These are phyloP conservation scores for Davidsoniella australis DNA, from an alignment of 2,329 filamentous ascomycete genomes.

Conservation along the genomic window DNA sequence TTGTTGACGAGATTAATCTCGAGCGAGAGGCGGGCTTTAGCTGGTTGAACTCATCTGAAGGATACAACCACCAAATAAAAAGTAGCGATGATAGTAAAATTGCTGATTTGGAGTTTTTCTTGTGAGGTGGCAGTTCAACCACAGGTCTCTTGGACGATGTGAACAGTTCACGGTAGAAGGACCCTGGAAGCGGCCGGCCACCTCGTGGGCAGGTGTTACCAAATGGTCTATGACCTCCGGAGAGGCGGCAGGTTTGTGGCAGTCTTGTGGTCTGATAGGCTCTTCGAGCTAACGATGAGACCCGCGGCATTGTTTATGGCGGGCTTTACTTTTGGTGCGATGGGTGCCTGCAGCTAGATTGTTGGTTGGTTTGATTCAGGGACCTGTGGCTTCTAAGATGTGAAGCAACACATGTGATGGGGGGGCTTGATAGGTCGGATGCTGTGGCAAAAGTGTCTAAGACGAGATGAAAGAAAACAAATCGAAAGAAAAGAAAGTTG, in stretches of 20 bases:
- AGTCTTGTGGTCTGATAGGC: constrained; percentile 1
- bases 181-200: constrained; percentile 2
- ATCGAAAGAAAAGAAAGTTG: too few species aligned
- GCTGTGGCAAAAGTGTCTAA: too few species aligned
- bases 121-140: background rate
- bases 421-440: too few species aligned
- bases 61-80: constrained; percentile 28
- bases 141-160: constrained; percentile 2
- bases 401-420: too few species aligned
- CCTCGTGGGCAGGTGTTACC: background rate
- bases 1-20: background rate
- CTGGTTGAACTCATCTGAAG: constrained; percentile 24
- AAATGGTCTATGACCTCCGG: background rate
- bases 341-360: too few species aligned
- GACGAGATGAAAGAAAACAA: too few species aligned
- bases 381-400: too few species aligned
- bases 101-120: constrained; percentile 1
- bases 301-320: constrained; percentile 5
- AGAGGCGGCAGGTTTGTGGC: background rate
- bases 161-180: constrained; percentile 10
- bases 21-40: constrained; percentile 1
- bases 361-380: too few species aligned
- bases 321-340: too few species aligned
- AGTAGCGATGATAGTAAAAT: constrained; percentile 16
- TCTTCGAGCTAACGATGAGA: constrained; percentile 5